A percentile compares a stretch with the other conserved stretches of the same genome.
phyloP scores from a whole-genome alignment of 768 basidiomycete genomes.

The Kwoniella sp. region DNA sequence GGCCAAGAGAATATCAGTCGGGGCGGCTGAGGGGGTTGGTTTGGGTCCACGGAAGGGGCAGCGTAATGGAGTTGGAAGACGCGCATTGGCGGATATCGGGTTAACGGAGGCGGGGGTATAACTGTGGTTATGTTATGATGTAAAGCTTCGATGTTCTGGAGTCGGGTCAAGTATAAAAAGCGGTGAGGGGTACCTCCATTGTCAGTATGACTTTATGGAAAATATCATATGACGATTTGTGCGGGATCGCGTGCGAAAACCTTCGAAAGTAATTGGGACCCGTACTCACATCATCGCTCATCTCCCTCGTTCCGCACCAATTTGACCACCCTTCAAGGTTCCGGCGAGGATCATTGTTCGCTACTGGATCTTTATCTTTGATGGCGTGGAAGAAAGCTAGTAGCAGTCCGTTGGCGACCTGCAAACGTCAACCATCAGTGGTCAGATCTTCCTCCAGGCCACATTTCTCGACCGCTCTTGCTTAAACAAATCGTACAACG shows the following conservation, averaged over 20 bases:
- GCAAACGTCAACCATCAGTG: neutral
- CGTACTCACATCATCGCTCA: conserved; percentile 50
- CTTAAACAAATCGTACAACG: too few species aligned
- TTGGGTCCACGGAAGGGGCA: conserved; percentile 21
- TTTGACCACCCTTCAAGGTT: conserved; percentile 53
- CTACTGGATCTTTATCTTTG: conserved; percentile 48
- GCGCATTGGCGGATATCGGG: conserved; percentile 44
- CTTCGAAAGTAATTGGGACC: neutral
- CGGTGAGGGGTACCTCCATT: neutral
- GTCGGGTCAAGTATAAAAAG: neutral
- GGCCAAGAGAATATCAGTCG: conserved; percentile 54
- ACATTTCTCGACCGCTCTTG: too few species aligned
- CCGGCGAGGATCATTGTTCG: conserved; percentile 48
- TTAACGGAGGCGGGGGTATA: conserved; percentile 25
- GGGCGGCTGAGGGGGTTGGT: conserved; percentile 24
- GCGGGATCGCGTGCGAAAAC: neutral
- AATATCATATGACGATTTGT: neutral
- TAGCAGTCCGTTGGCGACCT: conserved; percentile 54
- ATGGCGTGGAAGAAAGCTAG: conserved; percentile 57
- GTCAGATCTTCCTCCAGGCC: too few species aligned
- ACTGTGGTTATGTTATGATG: conserved; percentile 38
- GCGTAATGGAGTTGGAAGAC: conserved; percentile 53
- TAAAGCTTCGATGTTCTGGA: conserved; percentile 52
- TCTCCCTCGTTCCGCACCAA: conserved; percentile 53
- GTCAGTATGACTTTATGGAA: too few species aligned